Evolutionary conservation across 345 rosid genomes (phyloP).

Genomic region (Passiflora organensis): DNA sequence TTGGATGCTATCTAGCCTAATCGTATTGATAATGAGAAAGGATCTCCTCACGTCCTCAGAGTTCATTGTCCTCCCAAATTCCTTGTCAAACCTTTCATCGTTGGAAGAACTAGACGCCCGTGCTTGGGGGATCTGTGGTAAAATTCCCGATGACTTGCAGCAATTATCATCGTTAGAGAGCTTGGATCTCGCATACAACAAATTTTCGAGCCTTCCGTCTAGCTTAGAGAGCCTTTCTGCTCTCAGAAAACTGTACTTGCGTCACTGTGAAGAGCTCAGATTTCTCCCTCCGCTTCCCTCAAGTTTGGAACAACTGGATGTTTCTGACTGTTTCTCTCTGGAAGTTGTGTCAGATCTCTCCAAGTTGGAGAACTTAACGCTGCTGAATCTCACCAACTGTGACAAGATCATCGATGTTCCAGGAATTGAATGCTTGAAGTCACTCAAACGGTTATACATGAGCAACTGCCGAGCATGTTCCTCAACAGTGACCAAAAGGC

Average conservation of each 20-base stretch:
- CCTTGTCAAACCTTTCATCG: slow-evolving; percentile 34
- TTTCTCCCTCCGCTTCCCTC: slow-evolving; percentile 48
- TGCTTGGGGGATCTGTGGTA: slow-evolving; percentile 38
- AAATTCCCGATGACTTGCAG: slow-evolving; percentile 46
- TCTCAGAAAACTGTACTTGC: slow-evolving; percentile 31
- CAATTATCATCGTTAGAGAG: slow-evolving; percentile 32
- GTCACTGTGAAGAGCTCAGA: slow-evolving; percentile 31
- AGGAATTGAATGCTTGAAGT: slow-evolving; percentile 38
- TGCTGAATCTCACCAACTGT: slow-evolving; percentile 39
- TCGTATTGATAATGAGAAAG: slow-evolving; percentile 37
- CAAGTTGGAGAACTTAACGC: slow-evolving; percentile 18
- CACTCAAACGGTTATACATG: slow-evolving; percentile 36
- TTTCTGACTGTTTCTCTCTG: slow-evolving; percentile 36
- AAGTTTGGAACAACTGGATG: slow-evolving; percentile 29
- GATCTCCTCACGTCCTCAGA: not conserved
- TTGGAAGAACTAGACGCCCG: slow-evolving; percentile 40
- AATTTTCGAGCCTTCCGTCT: slow-evolving; percentile 41
- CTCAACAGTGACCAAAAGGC: slow-evolving; percentile 27
- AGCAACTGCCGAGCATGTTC: slow-evolving; percentile 34
- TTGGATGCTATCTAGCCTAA: slow-evolving; percentile 41
- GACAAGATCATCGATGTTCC: slow-evolving; percentile 37
- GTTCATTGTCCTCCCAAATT: slow-evolving; percentile 26
- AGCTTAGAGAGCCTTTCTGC: slow-evolving; percentile 39
- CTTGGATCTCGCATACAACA: slow-evolving; percentile 33
- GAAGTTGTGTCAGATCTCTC: slow-evolving; percentile 31